Percentiles rank a stretch among this genome's conserved stretches.
Conservation (phyloP, 108 stramenopile species). For the Tribonema minus region DNA sequence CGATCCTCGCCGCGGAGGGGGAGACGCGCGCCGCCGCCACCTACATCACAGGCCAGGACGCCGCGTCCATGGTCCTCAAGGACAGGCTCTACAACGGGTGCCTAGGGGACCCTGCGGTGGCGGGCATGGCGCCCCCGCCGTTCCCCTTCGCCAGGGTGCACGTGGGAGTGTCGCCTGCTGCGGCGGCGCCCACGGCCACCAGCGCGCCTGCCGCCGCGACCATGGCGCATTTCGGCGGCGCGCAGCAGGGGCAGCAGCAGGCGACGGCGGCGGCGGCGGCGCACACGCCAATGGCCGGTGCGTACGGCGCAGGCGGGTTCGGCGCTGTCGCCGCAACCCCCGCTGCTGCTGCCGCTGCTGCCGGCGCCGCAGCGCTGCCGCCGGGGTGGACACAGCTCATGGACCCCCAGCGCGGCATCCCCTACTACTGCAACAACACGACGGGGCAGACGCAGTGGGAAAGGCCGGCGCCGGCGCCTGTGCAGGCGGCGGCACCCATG, state of each 20-base stretch:
- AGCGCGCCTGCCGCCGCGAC: too few species aligned
- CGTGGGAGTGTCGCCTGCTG: constrained; percentile 31
- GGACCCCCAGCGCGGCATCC: constrained; percentile 11
- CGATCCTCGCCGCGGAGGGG: constrained; percentile 82
- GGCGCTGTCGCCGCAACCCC: neutral
- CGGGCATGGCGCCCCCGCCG: constrained; percentile 24
- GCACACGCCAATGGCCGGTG: neutral
- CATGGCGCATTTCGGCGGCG: too few species aligned
- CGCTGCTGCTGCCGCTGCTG: neutral
- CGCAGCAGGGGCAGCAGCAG: constrained; percentile 8
- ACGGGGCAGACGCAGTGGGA: constrained; percentile 54
- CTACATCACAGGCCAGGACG: constrained; percentile 27
- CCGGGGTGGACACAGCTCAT: constrained; percentile 17
- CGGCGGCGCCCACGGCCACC: too few species aligned
- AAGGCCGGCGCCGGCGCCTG: constrained; percentile 10
- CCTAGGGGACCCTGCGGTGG: neutral
- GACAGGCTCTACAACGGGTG: constrained; percentile 8
- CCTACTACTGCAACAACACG: constrained; percentile 47
- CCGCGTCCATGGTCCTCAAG: neutral
- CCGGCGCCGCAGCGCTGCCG: neutral
- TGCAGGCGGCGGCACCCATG: too few species aligned
- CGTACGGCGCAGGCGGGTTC: neutral
- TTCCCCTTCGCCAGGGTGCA: constrained; percentile 39
- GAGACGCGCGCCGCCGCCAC: constrained; percentile 72
- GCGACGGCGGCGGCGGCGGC: neutral